Evolutionary conservation across 805 yeast genomes (phyloP), one percentile per base, ranked within the genome.

Genomic region (Ogataea methanolica): DNA sequence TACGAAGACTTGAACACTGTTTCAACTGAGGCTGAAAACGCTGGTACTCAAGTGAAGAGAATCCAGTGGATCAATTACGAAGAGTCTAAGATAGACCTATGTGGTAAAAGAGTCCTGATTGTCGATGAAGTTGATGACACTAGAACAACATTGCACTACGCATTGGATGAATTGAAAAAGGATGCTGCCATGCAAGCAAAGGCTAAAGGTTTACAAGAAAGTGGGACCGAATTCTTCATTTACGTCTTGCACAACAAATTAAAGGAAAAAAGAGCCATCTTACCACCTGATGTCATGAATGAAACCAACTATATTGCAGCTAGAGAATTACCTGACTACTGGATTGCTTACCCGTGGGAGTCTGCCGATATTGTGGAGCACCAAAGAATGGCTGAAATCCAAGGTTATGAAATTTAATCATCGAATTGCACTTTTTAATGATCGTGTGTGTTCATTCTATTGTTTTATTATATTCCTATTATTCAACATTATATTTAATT

Each of bases 281-380:
- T 86, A 50, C 91, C 92, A 1, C 74, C 72, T 17, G 83, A 79
- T 38, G 76, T 86, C 57, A 69, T 79, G 70, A 69, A 78, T 39
- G 80, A 78, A 44, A 74, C 75, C 52, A 59, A 63, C 42, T 86
- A 86, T 67, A 79, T 83, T 55, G 90, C 85, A 45, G 90, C 89
- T 17, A 78, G 85, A 68, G 72, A 79, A 36, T 87, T 85, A 40
- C 90, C 86, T 34, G 94, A 87, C 60, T 74, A 74, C 48, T 86
- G 95, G 95, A 85, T 83, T 55, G 91, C 94, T 21, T 86, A 86
- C 60, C 95, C 95, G 41, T 86, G 95, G 95, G 94, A 86, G 64
- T 77, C 85, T 17, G 75, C 76, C 47, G 91, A 86, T 64, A 85
- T 86, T 59, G 89, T 83, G 22, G 72, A 69, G 63, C 94, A 86